Percentiles rank a stretch among this genome's conserved stretches.
Evolutionary conservation across 129 eudicot genomes (phyloP).

Genomic region (Lonicera japonica): DNA sequence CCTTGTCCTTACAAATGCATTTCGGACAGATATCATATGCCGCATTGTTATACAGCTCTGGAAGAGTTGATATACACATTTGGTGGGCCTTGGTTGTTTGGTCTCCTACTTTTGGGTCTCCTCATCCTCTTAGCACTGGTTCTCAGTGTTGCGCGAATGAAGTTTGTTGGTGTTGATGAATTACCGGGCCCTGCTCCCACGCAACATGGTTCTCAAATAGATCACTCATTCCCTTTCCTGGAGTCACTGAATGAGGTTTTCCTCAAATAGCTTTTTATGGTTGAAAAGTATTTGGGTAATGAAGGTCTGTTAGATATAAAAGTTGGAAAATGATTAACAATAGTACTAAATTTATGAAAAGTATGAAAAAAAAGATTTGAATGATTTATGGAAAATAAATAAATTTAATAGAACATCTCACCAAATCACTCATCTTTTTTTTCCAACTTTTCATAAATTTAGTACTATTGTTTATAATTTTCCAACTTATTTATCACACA

Average conservation of each 20-base stretch:
- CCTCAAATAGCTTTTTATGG: no score
- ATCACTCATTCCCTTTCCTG: constrained; percentile 94
- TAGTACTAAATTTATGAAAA: no score
- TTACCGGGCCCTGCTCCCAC: constrained; percentile 69
- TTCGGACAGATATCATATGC: constrained; percentile 92
- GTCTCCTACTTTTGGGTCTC: constrained; percentile 76
- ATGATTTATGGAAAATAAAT: no score
- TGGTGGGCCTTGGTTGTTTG: constrained; percentile 99
- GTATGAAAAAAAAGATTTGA: no score
- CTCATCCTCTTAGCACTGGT: constrained; percentile 77
- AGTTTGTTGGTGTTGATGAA: constrained; percentile 89
- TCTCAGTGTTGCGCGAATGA: constrained; percentile 96
- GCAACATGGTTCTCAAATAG: constrained; percentile 91
- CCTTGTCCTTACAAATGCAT: constrained; percentile 94
- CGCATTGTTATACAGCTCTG: constrained; percentile 91
- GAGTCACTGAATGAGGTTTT: constrained; percentile 95
- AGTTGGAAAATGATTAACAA: no score
- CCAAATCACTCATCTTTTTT: no score
- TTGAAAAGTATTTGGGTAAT: no score
- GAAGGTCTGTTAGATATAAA: no score
- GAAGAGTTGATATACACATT: constrained; percentile 90
- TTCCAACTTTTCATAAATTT: no score
- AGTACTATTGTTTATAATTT: no score
- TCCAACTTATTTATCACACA: no score
- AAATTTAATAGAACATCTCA: no score